These are phyloP conservation scores for Colletotrichum chrysophilum DNA, from an alignment of 2,329 filamentous ascomycete genomes.

Conservation along the genomic window DNA sequence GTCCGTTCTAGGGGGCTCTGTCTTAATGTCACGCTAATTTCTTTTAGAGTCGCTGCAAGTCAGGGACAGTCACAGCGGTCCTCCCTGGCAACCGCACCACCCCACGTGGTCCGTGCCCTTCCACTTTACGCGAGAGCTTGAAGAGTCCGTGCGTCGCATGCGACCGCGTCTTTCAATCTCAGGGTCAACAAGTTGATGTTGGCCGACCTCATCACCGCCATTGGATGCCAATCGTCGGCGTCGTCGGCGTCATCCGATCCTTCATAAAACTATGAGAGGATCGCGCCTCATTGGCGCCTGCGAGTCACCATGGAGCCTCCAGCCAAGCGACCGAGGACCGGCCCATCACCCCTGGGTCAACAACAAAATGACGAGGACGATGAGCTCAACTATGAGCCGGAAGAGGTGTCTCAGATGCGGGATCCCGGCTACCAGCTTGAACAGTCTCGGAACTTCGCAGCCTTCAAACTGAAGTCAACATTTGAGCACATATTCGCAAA, in stretches of 20 bases:
- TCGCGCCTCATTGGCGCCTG: not conserved
- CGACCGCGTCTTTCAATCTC: not conserved
- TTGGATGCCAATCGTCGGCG: not conserved
- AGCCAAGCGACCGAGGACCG: conserved; percentile 65
- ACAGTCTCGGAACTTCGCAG: conserved; percentile 68
- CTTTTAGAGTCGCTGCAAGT: not conserved
- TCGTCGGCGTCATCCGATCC: not conserved
- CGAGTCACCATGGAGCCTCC: conserved; percentile 58
- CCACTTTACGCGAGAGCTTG: conserved; percentile 6
- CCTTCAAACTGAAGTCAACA: conserved; percentile 76
- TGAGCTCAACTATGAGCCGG: conserved; percentile 52
- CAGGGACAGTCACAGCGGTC: not conserved
- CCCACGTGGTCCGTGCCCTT: conserved; percentile 2
- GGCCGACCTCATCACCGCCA: not conserved
- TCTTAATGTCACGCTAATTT: not conserved
- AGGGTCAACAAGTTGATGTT: not conserved
- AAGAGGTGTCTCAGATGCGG: conserved; percentile 50
- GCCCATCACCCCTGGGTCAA: conserved; percentile 40
- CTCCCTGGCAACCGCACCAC: not conserved
- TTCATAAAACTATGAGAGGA: not conserved
- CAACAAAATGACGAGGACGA: conserved; percentile 45
- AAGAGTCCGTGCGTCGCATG: not conserved
- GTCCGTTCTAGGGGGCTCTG: not conserved
- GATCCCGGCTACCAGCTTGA: conserved; percentile 64
- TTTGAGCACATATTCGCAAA: conserved; percentile 92